Evolutionary conservation across 176 grass and related monocot genomes (phyloP), one percentile per base, ranked within the genome.

Genomic region (Hordeum marinum): DNA sequence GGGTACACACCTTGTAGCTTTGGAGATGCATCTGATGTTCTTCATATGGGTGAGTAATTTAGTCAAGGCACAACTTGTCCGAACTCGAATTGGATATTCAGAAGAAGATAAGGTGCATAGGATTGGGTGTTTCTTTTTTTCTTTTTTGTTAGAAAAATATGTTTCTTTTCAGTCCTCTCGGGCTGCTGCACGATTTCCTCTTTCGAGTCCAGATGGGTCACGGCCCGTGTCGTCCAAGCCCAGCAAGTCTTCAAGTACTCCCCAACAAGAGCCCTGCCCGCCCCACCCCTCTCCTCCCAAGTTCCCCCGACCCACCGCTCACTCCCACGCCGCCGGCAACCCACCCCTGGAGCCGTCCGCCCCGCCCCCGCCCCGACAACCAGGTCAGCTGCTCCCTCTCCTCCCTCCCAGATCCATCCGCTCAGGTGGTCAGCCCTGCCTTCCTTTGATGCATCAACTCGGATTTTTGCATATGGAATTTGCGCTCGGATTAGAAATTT

Each of bases 41-140:
- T 87, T 86, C 57, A 68, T 86, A 79, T 89, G 83, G 59, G 85
- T 92, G 75, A 80, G 79, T 20, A 82, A 4, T 85, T 79, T 86
- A 62, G 25, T 59, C 1, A n/a, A n/a, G n/a, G n/a, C n/a, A n/a
- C n/a, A n/a, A n/a, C n/a, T n/a, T n/a, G n/a, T n/a, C n/a, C n/a
- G n/a, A n/a, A n/a, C n/a, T n/a, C n/a, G n/a, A n/a, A n/a, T n/a
- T n/a, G n/a, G n/a, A n/a, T n/a, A n/a, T n/a, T n/a, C n/a, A n/a
- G 29, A 34, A 34, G 32, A 34, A 34, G 32, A 34, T 32, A 34
- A 34, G 32, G 4, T 34, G 4, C 32, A 4, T 4, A 34, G 32
- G 2, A 34, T 3, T 4, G 32, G 4, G 4, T 3, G 4, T n/a
- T n/a, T 34, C 32, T 34, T 34, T 34, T 3, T 4, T 34, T 34